Conservation (phyloP, 805 yeast genomes). For the Candida wancherniae region DNA sequence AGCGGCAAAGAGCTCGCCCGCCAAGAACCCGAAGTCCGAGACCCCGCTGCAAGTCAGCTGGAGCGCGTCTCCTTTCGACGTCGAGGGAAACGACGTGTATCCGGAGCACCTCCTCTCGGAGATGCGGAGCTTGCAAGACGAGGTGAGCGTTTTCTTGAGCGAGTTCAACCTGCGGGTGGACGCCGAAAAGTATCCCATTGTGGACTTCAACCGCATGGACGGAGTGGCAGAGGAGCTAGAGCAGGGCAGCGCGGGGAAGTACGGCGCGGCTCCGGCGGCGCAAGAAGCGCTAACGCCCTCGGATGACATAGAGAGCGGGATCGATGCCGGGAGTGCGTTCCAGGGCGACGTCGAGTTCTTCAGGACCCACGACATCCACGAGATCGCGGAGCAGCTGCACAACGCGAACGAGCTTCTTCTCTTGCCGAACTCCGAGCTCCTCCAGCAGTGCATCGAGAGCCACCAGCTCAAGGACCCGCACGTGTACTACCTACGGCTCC, state of each 20-base stretch:
- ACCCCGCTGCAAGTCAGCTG: too few species aligned
- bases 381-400: slow-evolving; percentile 2
- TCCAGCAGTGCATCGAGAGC: slow-evolving; percentile 21
- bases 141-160: slow-evolving; percentile 30
- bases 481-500: slow-evolving; percentile 26
- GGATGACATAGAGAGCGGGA: too few species aligned
- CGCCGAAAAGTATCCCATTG: too few species aligned
- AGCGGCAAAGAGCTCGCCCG: not conserved
- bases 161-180: slow-evolving; percentile 27
- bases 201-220: too few species aligned
- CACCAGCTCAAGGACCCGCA: slow-evolving; percentile 27
- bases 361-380: slow-evolving; percentile 1
- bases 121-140: slow-evolving; percentile 26
- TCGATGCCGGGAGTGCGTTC: too few species aligned
- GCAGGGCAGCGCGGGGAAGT: too few species aligned
- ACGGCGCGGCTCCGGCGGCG: too few species aligned
- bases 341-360: too few species aligned
- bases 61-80: too few species aligned
- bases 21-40: not conserved
- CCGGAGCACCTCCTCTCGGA: slow-evolving; percentile 5
- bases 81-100: too few species aligned
- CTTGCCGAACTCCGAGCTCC: slow-evolving; percentile 22
- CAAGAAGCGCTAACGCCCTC: too few species aligned
- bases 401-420: slow-evolving; percentile 8
- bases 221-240: too few species aligned